phyloP scores from a whole-genome alignment of 129 eudicot species.

The Flaveria linearis region DNA sequence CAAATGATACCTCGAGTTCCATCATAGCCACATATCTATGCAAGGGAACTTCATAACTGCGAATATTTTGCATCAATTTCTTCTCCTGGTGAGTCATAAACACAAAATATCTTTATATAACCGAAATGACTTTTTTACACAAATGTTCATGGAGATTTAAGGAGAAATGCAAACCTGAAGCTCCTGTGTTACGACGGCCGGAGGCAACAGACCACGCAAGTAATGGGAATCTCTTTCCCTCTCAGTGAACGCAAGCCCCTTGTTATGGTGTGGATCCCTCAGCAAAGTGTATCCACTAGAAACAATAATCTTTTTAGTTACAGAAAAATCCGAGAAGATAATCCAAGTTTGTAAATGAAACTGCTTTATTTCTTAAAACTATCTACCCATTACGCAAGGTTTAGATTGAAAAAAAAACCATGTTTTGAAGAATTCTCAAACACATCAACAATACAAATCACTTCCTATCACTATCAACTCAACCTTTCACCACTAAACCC shows the following conservation, averaged over 20 bases:
- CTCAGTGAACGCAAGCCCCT: slow-evolving; percentile 90
- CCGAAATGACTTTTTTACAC: background rate
- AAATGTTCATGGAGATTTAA: background rate
- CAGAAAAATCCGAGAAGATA: background rate
- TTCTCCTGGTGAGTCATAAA: slow-evolving; percentile 58
- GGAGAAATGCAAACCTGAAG: slow-evolving; percentile 59
- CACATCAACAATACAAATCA: background rate
- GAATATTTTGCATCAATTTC: slow-evolving; percentile 73
- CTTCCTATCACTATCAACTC: background rate
- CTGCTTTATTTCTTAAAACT: no score
- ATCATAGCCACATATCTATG: slow-evolving; percentile 88
- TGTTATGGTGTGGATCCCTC: slow-evolving; percentile 93
- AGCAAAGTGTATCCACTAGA: slow-evolving; percentile 75
- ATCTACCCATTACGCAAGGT: no score
- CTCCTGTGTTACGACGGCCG: slow-evolving; percentile 56
- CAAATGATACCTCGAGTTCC: slow-evolving; percentile 82
- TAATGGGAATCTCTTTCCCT: slow-evolving; percentile 90
- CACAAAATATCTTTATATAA: background rate
- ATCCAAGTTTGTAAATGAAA: background rate
- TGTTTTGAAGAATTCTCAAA: no score
- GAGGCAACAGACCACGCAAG: slow-evolving; percentile 87
- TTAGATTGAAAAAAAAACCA: no score
- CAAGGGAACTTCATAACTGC: slow-evolving; percentile 79
- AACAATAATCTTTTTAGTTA: slow-evolving; percentile 18
- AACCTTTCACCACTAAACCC: background rate